These are phyloP conservation scores for Smittium mucronatum DNA, from an alignment of 371 early-diverging fungal species.

Conservation along the genomic window DNA sequence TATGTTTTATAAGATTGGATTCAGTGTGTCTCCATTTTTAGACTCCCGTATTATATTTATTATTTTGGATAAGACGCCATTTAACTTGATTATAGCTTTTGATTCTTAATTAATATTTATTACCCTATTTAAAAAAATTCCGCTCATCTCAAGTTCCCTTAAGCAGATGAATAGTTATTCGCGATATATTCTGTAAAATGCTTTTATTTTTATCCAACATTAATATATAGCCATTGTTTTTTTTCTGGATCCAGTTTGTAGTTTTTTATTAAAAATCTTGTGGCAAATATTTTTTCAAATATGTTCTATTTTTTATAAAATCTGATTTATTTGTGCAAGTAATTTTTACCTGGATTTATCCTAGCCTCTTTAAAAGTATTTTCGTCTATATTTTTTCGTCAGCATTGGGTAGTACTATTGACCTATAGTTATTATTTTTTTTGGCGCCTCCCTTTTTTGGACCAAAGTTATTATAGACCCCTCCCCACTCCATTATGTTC, in stretches of 20 bases:
- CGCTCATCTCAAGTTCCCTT: background rate
- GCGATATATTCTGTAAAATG: background rate
- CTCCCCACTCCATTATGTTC: background rate
- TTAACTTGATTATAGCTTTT: background rate
- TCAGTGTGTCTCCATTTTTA: background rate
- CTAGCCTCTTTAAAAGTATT: background rate
- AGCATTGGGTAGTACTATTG: background rate
- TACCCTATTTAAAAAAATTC: background rate
- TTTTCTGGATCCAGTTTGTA: background rate
- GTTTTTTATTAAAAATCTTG: background rate
- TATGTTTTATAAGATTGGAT: background rate
- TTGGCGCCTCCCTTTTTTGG: background rate
- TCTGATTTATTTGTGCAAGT: background rate
- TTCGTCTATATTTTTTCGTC: background rate
- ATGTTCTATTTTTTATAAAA: background rate
- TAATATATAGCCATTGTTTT: background rate
- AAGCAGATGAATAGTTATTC: background rate
- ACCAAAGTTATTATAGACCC: background rate
- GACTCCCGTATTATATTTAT: background rate
- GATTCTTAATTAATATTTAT: background rate
- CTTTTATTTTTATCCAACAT: background rate
- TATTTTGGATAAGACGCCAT: background rate
- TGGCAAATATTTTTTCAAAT: background rate
- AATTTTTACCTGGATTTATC: background rate
- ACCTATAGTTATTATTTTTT: background rate